These are phyloP conservation scores for Prinsepia uniflora DNA, from an alignment of 306 rosid genomes.

Conservation along the genomic window DNA sequence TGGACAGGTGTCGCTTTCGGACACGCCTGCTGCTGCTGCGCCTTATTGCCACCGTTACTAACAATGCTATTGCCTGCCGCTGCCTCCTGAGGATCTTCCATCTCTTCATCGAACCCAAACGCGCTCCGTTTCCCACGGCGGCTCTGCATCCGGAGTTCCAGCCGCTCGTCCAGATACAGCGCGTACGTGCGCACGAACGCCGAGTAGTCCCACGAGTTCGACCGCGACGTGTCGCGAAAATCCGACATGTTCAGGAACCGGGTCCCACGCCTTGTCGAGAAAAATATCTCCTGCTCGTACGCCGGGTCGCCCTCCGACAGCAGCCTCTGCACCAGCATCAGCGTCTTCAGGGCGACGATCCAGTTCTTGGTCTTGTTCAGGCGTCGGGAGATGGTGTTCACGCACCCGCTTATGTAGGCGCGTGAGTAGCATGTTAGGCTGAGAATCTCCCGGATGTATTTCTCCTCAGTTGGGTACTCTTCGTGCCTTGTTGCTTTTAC, in stretches of 20 bases:
- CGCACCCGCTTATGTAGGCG: constrained; percentile 63
- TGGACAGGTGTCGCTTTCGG: constrained; percentile 54
- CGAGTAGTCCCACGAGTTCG: constrained; percentile 73
- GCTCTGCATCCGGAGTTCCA: constrained; percentile 85
- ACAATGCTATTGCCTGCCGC: not conserved
- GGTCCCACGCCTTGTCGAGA: constrained; percentile 84
- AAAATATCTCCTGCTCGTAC: constrained; percentile 88
- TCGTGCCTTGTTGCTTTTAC: constrained; percentile 87
- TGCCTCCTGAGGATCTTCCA: constrained; percentile 28
- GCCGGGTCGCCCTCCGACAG: constrained; percentile 87
- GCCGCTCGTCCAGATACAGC: constrained; percentile 73
- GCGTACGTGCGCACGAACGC: constrained; percentile 78
- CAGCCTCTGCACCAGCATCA: constrained; percentile 63
- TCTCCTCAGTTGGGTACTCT: constrained; percentile 81
- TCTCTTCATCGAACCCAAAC: constrained; percentile 46
- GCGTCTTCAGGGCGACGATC: constrained; percentile 77
- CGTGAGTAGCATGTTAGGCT: constrained; percentile 87
- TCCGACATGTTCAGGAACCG: constrained; percentile 88
- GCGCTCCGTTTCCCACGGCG: constrained; percentile 58
- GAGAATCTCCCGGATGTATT: constrained; percentile 65
- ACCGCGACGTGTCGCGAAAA: constrained; percentile 49
- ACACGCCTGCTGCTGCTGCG: not conserved
- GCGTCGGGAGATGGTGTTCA: constrained; percentile 62
- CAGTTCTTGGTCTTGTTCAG: constrained; percentile 79
- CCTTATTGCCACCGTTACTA: too few species aligned